These are phyloP conservation scores for Trametes cingulata DNA, from an alignment of 768 basidiomycete species.

Conservation along the genomic window DNA sequence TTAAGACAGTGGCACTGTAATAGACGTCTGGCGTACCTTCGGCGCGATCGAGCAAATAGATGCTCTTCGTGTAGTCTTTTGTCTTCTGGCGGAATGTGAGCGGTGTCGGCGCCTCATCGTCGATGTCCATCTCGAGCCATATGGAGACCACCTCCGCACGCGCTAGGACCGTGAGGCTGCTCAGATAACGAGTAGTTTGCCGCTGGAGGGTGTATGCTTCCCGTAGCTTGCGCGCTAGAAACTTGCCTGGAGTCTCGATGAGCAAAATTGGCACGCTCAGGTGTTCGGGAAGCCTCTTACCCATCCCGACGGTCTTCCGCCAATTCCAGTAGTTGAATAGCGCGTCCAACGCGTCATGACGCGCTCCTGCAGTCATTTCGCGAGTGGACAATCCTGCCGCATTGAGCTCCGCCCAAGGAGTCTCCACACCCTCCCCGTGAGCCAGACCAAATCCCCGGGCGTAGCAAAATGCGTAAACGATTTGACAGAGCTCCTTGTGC, in stretches of 20 bases:
- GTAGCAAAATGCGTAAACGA: constrained; percentile 19
- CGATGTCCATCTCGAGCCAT: too few species aligned
- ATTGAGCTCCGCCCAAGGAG: constrained; percentile 22
- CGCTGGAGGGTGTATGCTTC: too few species aligned
- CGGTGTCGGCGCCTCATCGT: too few species aligned
- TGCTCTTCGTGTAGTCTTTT: too few species aligned
- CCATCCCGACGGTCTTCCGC: constrained; percentile 5
- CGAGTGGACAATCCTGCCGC: constrained; percentile 1
- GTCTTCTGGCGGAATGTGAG: too few species aligned
- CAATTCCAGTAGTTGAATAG: constrained; percentile 15
- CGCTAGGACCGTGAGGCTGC: too few species aligned
- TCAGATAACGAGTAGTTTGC: too few species aligned
- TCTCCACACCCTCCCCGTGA: constrained; percentile 25
- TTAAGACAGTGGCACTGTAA: too few species aligned
- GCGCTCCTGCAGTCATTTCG: constrained; percentile 18
- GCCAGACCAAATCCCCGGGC: constrained; percentile 11
- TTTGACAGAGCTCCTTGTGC: constrained; percentile 21
- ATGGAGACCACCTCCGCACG: too few species aligned
- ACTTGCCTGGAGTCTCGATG: not conserved
- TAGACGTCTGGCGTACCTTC: too few species aligned
- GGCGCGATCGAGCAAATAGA: too few species aligned
- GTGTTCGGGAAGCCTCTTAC: not conserved
- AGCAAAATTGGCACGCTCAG: not conserved
- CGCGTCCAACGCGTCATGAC: constrained; percentile 19
- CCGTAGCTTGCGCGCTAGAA: not conserved